Percentiles rank a stretch among this genome's conserved stretches.
phyloP scores from a whole-genome alignment of 83 land plant genomes.

The Picea mariana region DNA sequence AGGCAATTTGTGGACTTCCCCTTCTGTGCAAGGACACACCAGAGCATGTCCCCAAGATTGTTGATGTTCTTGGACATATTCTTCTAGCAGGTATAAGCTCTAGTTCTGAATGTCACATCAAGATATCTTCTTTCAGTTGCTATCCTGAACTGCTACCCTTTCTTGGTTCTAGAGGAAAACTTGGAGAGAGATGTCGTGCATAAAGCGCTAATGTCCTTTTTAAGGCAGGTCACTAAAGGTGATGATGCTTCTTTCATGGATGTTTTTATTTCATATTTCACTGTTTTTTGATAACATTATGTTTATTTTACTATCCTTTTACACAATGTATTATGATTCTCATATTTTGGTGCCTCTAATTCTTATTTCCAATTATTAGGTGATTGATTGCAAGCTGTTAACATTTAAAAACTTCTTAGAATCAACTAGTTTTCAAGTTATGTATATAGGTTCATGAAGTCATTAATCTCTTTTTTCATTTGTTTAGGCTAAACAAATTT shows the following conservation, averaged over 20 bases:
- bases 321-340: no score
- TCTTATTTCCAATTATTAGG: no score
- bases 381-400: no score
- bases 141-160: background rate
- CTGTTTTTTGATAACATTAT: background rate
- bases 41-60: slow-evolving; percentile 74
- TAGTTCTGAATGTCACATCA: background rate
- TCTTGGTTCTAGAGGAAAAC: slow-evolving; percentile 60
- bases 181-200: slow-evolving; percentile 96
- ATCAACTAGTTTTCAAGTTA: no score
- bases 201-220: slow-evolving; percentile 79
- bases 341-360: no score
- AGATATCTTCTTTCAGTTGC: background rate
- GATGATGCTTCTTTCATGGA: background rate
- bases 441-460: no score
- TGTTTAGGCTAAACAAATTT: no score
- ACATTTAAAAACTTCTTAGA: no score
- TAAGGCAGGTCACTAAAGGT: slow-evolving; percentile 93
- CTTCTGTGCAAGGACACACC: slow-evolving; percentile 92
- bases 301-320: no score
- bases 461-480: no score
- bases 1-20: slow-evolving; percentile 94
- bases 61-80: slow-evolving; percentile 85
- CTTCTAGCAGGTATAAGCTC: slow-evolving; percentile 62
- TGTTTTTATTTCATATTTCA: background rate